Evolutionary conservation across 768 basidiomycete species (phyloP).

Genomic region (Boletales sp.): DNA sequence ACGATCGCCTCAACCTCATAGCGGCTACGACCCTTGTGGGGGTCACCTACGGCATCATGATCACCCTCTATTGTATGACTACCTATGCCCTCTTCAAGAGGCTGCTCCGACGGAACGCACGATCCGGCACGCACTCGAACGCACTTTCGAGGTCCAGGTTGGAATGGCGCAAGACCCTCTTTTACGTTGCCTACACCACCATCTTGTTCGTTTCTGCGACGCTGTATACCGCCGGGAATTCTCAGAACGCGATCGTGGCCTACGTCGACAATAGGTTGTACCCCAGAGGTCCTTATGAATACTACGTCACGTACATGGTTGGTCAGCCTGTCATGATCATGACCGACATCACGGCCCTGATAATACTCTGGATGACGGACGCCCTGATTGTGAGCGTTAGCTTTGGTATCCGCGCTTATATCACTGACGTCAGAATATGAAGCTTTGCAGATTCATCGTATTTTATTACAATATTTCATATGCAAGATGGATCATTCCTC

Average conservation of each 20-base stretch:
- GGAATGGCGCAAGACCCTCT: slow-evolving; percentile 19
- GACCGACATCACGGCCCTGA: slow-evolving; percentile 17
- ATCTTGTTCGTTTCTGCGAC: slow-evolving; percentile 27
- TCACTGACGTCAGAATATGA: not conserved
- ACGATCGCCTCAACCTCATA: slow-evolving; percentile 24
- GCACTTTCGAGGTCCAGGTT: not conserved
- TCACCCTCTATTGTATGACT: slow-evolving; percentile 17
- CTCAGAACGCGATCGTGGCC: slow-evolving; percentile 25
- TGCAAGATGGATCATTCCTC: slow-evolving; percentile 23
- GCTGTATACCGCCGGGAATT: slow-evolving; percentile 26
- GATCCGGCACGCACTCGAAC: slow-evolving; percentile 5
- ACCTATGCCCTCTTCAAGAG: slow-evolving; percentile 19
- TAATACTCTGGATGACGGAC: slow-evolving; percentile 32
- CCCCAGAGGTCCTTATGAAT: slow-evolving; percentile 24
- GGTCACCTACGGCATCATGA: slow-evolving; percentile 19
- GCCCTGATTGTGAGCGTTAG: slow-evolving; percentile 21
- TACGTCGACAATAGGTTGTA: slow-evolving; percentile 30
- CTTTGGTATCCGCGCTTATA: no score
- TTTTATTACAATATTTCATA: slow-evolving; percentile 21
- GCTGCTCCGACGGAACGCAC: slow-evolving; percentile 6
- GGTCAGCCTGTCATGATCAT: slow-evolving; percentile 21
- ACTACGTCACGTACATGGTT: slow-evolving; percentile 22
- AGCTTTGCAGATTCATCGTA: slow-evolving; percentile 25
- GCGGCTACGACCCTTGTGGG: slow-evolving; percentile 24
- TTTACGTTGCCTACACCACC: slow-evolving; percentile 25